A percentile compares a stretch with the other conserved stretches of the same genome.
Evolutionary conservation across 2,329 filamentous ascomycete genomes (phyloP).

Genomic region (Arthroderma uncinatum): DNA sequence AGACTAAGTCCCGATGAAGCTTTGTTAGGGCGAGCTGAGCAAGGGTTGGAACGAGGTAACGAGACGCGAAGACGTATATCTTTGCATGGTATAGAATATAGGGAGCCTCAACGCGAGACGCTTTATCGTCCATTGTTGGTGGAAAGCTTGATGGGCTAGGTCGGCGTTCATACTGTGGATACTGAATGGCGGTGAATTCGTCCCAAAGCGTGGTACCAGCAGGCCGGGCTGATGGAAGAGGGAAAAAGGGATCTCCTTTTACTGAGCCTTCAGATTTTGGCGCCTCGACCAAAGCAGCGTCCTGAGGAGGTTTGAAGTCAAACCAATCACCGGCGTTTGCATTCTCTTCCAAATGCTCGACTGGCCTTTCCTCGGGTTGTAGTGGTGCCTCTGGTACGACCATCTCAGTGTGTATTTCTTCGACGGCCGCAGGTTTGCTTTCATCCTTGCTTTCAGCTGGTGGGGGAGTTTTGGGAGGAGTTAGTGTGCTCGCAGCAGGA

Average conservation of each 20-base stretch:
- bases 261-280: constrained; percentile 6
- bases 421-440: not conserved
- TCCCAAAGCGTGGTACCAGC: constrained; percentile 30
- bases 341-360: constrained; percentile 1
- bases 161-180: constrained; percentile 21
- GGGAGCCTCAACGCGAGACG: constrained; percentile 16
- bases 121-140: constrained; percentile 11
- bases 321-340: constrained; percentile 9
- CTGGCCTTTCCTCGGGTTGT: constrained; percentile 3
- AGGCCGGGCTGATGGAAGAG: constrained; percentile 19
- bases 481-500: constrained; percentile 22
- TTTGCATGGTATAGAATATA: constrained; percentile 36
- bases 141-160: constrained; percentile 4
- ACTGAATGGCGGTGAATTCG: constrained; percentile 29
- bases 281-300: not conserved
- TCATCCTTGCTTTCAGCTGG: constrained; percentile 16
- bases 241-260: constrained; percentile 21
- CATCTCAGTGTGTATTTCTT: constrained; percentile 1
- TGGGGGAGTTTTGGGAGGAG: constrained; percentile 31
- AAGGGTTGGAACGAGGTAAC: constrained; percentile 31
- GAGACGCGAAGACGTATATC: constrained; percentile 34
- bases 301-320: constrained; percentile 12
- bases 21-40: constrained; percentile 33
- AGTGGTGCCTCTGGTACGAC: constrained; percentile 11
- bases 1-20: constrained; percentile 28